Evolutionary conservation across 306 rosid genomes (phyloP).

Genomic region (Albizia julibrissin): DNA sequence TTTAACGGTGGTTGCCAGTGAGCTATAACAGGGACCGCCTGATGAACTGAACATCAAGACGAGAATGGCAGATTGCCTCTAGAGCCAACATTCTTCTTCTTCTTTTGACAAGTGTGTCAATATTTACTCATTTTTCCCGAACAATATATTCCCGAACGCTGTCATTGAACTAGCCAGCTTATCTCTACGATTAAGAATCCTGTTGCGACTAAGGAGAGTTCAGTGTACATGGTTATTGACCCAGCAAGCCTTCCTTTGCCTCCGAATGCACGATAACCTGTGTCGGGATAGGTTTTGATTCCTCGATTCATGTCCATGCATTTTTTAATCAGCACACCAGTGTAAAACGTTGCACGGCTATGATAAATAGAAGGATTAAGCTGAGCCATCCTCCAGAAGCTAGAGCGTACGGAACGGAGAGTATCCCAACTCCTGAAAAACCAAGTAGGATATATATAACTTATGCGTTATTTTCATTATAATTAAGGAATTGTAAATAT

Average conservation of each 20-base stretch:
- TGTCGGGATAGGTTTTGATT: constrained; percentile 69
- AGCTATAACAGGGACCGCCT: not conserved
- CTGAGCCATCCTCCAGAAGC: constrained; percentile 88
- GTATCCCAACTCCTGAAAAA: constrained; percentile 76
- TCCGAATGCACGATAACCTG: constrained; percentile 82
- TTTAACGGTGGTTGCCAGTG: not conserved
- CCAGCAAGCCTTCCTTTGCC: constrained; percentile 52
- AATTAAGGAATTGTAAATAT: not conserved
- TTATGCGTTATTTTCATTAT: not conserved
- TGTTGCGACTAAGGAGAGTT: constrained; percentile 71
- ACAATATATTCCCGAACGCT: too few relatives aligned
- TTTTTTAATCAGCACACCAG: constrained; percentile 64
- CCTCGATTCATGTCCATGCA: constrained; percentile 69
- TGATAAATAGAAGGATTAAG: constrained; percentile 52
- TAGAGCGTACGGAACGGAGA: constrained; percentile 82
- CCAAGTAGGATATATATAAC: not conserved
- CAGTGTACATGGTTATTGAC: constrained; percentile 58
- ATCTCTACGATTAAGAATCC: constrained; percentile 84
- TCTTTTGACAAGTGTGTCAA: too few relatives aligned
- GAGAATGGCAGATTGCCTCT: too few relatives aligned
- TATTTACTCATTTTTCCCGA: not conserved
- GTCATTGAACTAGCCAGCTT: too few relatives aligned
- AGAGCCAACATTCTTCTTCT: not conserved
- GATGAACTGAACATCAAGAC: not conserved
- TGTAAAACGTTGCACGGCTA: constrained; percentile 59